Conservation (phyloP, 73 alveolate genomes). For the Paramecium octaurelia region DNA sequence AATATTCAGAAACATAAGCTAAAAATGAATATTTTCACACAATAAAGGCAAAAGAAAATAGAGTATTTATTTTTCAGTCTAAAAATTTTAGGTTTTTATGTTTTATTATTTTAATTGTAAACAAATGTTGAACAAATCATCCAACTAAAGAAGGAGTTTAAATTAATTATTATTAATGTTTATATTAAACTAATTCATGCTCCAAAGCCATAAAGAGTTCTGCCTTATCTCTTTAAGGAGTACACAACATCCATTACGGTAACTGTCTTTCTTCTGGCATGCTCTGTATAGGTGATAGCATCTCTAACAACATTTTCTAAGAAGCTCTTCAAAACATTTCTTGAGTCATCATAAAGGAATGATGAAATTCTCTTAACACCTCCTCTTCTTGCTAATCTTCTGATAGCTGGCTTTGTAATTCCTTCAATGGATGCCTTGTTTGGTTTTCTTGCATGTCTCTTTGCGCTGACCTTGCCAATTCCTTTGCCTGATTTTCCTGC, state of each 20-base stretch:
- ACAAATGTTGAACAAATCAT: not conserved
- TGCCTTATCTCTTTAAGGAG: constrained; percentile 83
- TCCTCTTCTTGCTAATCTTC: constrained; percentile 95
- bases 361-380: constrained; percentile 88
- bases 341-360: constrained; percentile 82
- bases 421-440: constrained; percentile 80
- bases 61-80: not conserved
- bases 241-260: constrained; percentile 86
- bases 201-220: constrained; percentile 83
- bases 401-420: constrained; percentile 86
- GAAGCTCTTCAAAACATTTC: constrained; percentile 76
- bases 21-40: not conserved
- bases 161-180: not conserved
- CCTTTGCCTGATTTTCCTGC: constrained; percentile 73
- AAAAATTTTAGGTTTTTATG: not conserved
- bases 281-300: constrained; percentile 81
- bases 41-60: not conserved
- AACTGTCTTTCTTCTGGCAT: constrained; percentile 88
- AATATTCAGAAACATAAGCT: too few species aligned
- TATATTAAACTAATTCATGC: constrained; percentile 49
- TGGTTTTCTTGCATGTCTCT: constrained; percentile 73
- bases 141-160: not conserved
- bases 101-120: not conserved
- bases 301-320: constrained; percentile 82
- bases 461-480: constrained; percentile 74